Conservation (phyloP, 2,329 filamentous ascomycete genomes). For the Aspergillus ruber region DNA sequence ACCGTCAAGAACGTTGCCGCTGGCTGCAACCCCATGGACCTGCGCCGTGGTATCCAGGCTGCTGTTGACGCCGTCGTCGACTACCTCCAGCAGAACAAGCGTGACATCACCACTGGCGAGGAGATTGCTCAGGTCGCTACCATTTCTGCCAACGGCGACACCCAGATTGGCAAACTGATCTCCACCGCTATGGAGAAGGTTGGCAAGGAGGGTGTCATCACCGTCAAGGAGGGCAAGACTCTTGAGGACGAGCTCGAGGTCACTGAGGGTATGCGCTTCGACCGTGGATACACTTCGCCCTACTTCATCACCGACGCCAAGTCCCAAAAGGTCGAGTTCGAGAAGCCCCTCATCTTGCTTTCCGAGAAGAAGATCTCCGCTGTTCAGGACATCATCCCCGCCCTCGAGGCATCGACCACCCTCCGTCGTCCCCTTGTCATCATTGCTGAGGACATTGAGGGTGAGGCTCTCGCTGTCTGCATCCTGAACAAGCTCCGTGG, state of each 20-base stretch:
- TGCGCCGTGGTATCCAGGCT: constrained; percentile 92
- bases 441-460: constrained; percentile 98
- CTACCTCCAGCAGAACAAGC: constrained; percentile 91
- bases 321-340: constrained; percentile 97
- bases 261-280: constrained; percentile 99
- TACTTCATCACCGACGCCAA: constrained; percentile 99
- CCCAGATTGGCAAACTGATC: constrained; percentile 90
- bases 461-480: constrained; percentile 95
- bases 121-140: constrained; percentile 98
- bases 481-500: constrained; percentile 99
- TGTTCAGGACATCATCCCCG: constrained; percentile 97
- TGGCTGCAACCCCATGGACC: constrained; percentile 99
- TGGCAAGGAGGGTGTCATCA: constrained; percentile 99
- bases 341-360: constrained; percentile 97
- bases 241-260: constrained; percentile 96
- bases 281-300: constrained; percentile 95
- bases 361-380: constrained; percentile 99
- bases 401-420: constrained; percentile 94
- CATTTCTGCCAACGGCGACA: constrained; percentile 95
- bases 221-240: constrained; percentile 99
- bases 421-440: constrained; percentile 93
- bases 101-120: constrained; percentile 93
- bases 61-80: constrained; percentile 92
- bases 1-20: constrained; percentile 99
- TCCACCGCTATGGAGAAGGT: constrained; percentile 99